Conservation (phyloP, 2,329 filamentous ascomycete genomes). For the Didymella arachidicola region DNA sequence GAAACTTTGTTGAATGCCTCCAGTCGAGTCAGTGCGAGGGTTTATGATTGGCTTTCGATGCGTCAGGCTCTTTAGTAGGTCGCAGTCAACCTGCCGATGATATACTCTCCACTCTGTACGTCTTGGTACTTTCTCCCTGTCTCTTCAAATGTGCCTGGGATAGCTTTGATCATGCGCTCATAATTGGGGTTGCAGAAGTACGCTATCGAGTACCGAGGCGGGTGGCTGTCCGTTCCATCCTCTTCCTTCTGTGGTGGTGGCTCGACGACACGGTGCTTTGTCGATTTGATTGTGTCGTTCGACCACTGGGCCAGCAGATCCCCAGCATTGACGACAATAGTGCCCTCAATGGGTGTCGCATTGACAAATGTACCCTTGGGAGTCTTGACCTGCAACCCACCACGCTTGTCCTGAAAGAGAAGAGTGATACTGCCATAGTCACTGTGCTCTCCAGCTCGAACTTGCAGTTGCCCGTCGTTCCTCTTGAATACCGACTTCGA, state of each 20-base stretch:
- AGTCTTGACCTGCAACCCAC: constrained; percentile 69
- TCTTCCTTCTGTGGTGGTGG: constrained; percentile 64
- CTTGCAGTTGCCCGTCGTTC: constrained; percentile 74
- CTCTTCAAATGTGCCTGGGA: constrained; percentile 78
- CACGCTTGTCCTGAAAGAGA: constrained; percentile 62
- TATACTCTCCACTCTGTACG: constrained; percentile 81
- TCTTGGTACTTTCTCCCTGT: constrained; percentile 79
- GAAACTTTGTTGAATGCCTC: background rate
- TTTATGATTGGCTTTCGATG: background rate
- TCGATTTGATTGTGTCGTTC: constrained; percentile 90
- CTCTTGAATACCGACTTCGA: constrained; percentile 69
- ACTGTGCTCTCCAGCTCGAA: constrained; percentile 80
- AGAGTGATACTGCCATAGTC: constrained; percentile 62
- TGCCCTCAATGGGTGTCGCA: constrained; percentile 80
- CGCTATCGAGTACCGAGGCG: constrained; percentile 81
- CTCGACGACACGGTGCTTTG: constrained; percentile 88
- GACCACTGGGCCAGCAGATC: constrained; percentile 88
- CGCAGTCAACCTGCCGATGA: constrained; percentile 77
- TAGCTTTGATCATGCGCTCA: constrained; percentile 76
- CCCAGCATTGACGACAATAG: constrained; percentile 88
- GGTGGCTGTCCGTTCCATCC: constrained; percentile 65
- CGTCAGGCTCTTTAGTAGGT: constrained; percentile 59
- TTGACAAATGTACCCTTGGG: constrained; percentile 82
- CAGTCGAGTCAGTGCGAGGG: background rate
- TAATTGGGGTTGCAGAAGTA: constrained; percentile 93